A percentile compares a stretch with the other conserved stretches of the same genome.
phyloP scores from a whole-genome alignment of 306 rosid genomes.

The Fagus sylvatica region DNA sequence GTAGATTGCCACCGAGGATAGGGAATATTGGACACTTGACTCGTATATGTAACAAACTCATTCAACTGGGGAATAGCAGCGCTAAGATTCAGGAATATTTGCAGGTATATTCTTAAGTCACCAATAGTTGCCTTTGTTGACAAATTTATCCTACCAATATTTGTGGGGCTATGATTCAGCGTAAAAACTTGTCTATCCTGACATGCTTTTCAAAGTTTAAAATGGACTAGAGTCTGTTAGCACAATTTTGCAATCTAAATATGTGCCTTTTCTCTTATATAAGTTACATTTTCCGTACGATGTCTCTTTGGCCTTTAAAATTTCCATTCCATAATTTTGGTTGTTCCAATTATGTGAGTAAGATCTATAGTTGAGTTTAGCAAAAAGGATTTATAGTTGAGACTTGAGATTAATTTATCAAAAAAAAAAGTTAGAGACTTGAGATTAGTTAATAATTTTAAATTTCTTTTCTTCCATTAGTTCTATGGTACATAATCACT shows the following conservation, averaged over 20 bases:
- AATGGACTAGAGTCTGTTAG: too few relatives aligned
- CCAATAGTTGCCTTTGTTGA: background rate
- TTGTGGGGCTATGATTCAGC: conserved; percentile 13
- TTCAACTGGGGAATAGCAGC: conserved; percentile 71
- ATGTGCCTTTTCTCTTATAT: background rate
- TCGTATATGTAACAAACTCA: conserved; percentile 84
- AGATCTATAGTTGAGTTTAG: background rate
- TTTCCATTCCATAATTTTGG: background rate
- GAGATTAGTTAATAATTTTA: background rate
- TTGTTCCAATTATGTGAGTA: background rate
- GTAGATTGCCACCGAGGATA: conserved; percentile 72
- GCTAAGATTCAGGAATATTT: conserved; percentile 60
- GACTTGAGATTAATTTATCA: too few relatives aligned
- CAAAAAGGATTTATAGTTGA: too few relatives aligned
- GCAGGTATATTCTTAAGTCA: conserved; percentile 54
- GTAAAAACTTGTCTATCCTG: background rate
- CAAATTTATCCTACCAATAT: background rate
- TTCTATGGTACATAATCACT: background rate
- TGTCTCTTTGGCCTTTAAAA: background rate
- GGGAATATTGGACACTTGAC: conserved; percentile 95
- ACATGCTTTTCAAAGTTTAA: too few relatives aligned
- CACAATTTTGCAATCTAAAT: too few relatives aligned
- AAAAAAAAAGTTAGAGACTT: too few relatives aligned
- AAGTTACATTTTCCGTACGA: background rate
- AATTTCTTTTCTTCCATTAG: background rate